These are phyloP conservation scores for Ogataea hybrid DNA, from an alignment of 1,139 yeast species.

Conservation along the genomic window DNA sequence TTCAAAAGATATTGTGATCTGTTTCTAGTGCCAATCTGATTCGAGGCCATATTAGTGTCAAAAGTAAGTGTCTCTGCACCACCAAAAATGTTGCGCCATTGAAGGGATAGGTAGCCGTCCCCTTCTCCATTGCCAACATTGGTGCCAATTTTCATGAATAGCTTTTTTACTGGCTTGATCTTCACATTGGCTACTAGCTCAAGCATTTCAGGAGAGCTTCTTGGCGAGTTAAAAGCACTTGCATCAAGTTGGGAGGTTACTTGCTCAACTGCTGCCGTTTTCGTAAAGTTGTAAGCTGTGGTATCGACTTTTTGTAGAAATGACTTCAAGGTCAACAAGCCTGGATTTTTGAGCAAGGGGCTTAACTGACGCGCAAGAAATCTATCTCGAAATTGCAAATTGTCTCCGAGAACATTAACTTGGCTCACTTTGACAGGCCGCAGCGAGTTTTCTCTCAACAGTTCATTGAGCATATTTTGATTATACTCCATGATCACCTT, in stretches of 20 bases:
- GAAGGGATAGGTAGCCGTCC: conserved; percentile 81
- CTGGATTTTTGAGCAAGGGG: conserved; percentile 42
- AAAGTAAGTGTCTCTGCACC: conserved; percentile 80
- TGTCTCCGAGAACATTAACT: conserved; percentile 56
- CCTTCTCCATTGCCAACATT: conserved; percentile 95
- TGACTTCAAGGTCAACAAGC: conserved; percentile 36
- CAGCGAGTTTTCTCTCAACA: conserved; percentile 42
- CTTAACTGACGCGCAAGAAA: conserved; percentile 54
- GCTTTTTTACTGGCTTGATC: conserved; percentile 59
- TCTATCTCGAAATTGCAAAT: conserved; percentile 43
- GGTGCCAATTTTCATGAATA: conserved; percentile 87
- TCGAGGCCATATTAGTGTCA: conserved; percentile 58
- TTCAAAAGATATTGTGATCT: conserved; percentile 68
- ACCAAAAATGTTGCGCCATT: conserved; percentile 75
- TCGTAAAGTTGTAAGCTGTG: conserved; percentile 42
- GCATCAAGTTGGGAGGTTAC: conserved; percentile 31
- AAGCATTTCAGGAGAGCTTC: conserved; percentile 31
- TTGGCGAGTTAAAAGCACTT: conserved; percentile 16
- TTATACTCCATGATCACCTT: conserved; percentile 37
- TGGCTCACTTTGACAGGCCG: conserved; percentile 45
- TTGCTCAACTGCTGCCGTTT: conserved; percentile 33
- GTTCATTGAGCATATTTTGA: conserved; percentile 38
- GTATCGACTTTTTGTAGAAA: conserved; percentile 43
- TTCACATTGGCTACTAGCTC: conserved; percentile 57
- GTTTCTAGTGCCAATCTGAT: conserved; percentile 71